These are phyloP conservation scores for Epicoccum sorghinum DNA, from an alignment of 2,329 filamentous ascomycete genomes.

Conservation along the genomic window DNA sequence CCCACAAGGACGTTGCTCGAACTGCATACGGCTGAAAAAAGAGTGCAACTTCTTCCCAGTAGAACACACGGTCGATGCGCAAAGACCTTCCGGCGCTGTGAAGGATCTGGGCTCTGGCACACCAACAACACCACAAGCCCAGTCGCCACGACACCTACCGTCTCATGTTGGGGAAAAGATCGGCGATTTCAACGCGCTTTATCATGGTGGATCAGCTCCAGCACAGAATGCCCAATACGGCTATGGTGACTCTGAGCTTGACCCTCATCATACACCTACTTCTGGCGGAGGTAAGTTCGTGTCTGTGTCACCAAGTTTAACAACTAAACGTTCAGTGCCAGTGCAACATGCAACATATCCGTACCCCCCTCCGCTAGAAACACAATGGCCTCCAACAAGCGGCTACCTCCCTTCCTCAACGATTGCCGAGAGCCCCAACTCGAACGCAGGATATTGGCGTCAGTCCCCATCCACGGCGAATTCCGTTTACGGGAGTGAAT, in stretches of 20 bases:
- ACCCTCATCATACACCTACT: constrained; percentile 31
- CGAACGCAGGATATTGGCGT: constrained; percentile 43
- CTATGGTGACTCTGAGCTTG: constrained; percentile 35
- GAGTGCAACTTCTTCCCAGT: constrained; percentile 93
- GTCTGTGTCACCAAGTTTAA: not conserved
- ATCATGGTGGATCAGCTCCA: constrained; percentile 22
- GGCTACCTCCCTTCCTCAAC: constrained; percentile 44
- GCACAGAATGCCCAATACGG: constrained; percentile 30
- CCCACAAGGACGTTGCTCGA: constrained; percentile 77
- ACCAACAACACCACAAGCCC: constrained; percentile 55
- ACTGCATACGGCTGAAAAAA: constrained; percentile 93
- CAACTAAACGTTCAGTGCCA: constrained; percentile 34
- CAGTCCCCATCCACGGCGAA: constrained; percentile 44
- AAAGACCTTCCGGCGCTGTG: constrained; percentile 52
- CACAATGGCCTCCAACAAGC: constrained; percentile 43
- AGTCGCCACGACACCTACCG: constrained; percentile 52
- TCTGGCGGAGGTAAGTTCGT: constrained; percentile 33
- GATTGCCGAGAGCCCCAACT: constrained; percentile 41
- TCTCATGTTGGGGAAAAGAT: constrained; percentile 34
- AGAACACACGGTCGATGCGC: constrained; percentile 69
- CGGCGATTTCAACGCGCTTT: constrained; percentile 41
- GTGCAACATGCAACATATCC: constrained; percentile 41
- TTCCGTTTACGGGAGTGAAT: constrained; percentile 45
- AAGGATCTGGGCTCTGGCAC: constrained; percentile 53
- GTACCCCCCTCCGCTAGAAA: constrained; percentile 45